Percentiles rank a stretch among this genome's conserved stretches.
Evolutionary conservation across 1,284 basidiomycete species (phyloP).

Genomic region (Ganoderma meredithae): DNA sequence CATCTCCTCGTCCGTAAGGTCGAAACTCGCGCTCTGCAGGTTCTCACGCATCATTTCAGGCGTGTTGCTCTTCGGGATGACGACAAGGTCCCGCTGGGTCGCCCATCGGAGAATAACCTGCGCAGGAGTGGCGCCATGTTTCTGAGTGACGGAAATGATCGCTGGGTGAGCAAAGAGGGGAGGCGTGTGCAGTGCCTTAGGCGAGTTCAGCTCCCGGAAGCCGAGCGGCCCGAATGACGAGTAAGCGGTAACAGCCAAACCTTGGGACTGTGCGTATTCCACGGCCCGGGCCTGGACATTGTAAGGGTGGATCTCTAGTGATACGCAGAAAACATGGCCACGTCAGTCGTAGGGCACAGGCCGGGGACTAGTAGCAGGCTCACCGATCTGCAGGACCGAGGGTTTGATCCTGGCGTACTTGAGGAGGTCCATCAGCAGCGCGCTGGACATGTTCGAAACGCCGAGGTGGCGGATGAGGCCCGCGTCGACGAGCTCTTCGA

Average conservation of each 20-base stretch:
- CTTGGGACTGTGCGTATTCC: conserved; percentile 33
- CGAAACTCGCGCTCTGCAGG: conserved; percentile 27
- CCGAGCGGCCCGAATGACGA: conserved; percentile 39
- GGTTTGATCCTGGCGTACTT: conserved; percentile 38
- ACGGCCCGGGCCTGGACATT: conserved; percentile 34
- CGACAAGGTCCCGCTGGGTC: conserved; percentile 35
- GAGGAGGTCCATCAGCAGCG: conserved; percentile 37
- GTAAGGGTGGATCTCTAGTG: conserved; percentile 38
- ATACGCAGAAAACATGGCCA: neutral
- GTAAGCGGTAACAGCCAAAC: conserved; percentile 37
- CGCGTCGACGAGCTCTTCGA: conserved; percentile 38
- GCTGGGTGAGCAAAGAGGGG: conserved; percentile 36
- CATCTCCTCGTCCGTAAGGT: conserved; percentile 34
- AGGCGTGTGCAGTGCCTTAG: conserved; percentile 32
- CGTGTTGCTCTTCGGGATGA: conserved; percentile 38
- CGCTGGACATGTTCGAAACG: conserved; percentile 38
- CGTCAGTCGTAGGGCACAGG: too few species aligned
- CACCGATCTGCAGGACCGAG: conserved; percentile 38
- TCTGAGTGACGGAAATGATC: conserved; percentile 31
- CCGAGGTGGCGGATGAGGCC: conserved; percentile 37
- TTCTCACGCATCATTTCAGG: conserved; percentile 34
- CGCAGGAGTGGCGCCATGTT: conserved; percentile 32
- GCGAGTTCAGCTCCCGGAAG: conserved; percentile 36
- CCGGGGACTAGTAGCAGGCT: conserved; percentile 6
- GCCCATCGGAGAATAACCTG: conserved; percentile 39